Evolutionary conservation across 2,329 filamentous ascomycete species (phyloP).

Genomic region (Leptographium lundbergii): DNA sequence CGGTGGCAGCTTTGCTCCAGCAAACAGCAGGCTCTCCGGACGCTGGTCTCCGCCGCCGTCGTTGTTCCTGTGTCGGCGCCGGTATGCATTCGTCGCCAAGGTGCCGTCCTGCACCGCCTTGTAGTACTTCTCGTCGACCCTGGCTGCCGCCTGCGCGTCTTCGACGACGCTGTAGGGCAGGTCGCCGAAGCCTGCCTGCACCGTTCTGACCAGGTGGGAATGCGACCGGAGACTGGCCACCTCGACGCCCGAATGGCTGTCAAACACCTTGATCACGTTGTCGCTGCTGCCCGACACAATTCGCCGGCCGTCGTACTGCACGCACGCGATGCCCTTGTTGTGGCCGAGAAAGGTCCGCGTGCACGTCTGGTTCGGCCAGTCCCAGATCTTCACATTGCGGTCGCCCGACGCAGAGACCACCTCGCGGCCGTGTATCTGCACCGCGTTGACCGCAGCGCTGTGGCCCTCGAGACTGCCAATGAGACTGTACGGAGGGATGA

Average conservation of each 20-base stretch:
- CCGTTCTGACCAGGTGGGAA: conserved; percentile 73
- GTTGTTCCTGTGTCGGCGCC: background rate
- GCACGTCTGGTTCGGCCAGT: conserved; percentile 68
- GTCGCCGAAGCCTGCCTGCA: conserved; percentile 91
- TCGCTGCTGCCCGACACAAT: conserved; percentile 96
- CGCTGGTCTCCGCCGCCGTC: conserved; percentile 54
- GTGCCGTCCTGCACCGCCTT: conserved; percentile 40
- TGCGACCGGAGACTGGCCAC: conserved; percentile 81
- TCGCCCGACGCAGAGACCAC: conserved; percentile 94
- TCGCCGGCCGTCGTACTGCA: conserved; percentile 86
- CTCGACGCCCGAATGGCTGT: conserved; percentile 72
- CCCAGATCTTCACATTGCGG: conserved; percentile 88
- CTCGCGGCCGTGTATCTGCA: conserved; percentile 74
- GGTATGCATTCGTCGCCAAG: conserved; percentile 19
- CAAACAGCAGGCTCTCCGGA: conserved; percentile 63
- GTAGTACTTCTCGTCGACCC: conserved; percentile 63
- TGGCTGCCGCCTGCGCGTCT: conserved; percentile 58
- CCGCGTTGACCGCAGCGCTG: conserved; percentile 85
- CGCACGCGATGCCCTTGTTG: conserved; percentile 90
- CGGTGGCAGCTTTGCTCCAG: conserved; percentile 77
- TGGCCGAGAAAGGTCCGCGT: conserved; percentile 73
- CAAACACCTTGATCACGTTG: conserved; percentile 91
- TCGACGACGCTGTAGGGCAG: conserved; percentile 67
- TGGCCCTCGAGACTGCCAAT: conserved; percentile 76
- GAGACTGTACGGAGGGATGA: conserved; percentile 56